Evolutionary conservation across 495 filamentous ascomycete species (phyloP).

Genomic region (Hypoxylon subgilvum): DNA sequence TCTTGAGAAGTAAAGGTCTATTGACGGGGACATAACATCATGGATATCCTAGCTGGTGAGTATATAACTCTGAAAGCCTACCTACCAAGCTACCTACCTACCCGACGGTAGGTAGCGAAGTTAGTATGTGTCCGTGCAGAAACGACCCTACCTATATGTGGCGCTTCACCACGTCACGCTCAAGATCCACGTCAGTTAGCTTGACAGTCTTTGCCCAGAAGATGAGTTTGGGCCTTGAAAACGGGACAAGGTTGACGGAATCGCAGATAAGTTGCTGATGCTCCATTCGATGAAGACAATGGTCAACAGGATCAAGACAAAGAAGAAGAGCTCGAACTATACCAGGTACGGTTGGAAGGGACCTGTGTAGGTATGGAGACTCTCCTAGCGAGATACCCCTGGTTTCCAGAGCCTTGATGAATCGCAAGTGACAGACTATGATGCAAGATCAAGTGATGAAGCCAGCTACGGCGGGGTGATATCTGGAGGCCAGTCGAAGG

Average conservation of each 20-base stretch:
- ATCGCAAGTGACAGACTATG: constrained; percentile 64
- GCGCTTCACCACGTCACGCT: constrained; percentile 32
- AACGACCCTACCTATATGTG: constrained; percentile 15
- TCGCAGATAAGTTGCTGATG: constrained; percentile 63
- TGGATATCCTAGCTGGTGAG: constrained; percentile 10
- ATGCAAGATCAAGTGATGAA: constrained; percentile 71
- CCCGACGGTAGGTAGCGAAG: no score
- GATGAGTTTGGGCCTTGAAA: constrained; percentile 62
- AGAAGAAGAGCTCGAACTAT: constrained; percentile 68
- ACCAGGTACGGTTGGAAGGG: constrained; percentile 64
- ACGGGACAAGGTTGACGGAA: constrained; percentile 67
- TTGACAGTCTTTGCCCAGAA: constrained; percentile 36
- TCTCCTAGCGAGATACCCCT: constrained; percentile 59
- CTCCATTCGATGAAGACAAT: constrained; percentile 69
- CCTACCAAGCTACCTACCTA: no score
- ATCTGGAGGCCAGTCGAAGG: constrained; percentile 66
- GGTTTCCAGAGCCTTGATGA: constrained; percentile 63
- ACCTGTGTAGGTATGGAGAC: constrained; percentile 65
- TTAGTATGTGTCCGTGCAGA: neutral
- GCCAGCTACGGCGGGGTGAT: constrained; percentile 69
- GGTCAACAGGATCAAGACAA: constrained; percentile 67
- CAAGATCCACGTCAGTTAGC: constrained; percentile 40
- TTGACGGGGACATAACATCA: constrained; percentile 11
- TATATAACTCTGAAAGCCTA: constrained; percentile 7
- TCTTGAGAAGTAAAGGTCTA: neutral